Evolutionary conservation across 805 yeast species (phyloP).

Genomic region (Candida cerambycidarum): DNA sequence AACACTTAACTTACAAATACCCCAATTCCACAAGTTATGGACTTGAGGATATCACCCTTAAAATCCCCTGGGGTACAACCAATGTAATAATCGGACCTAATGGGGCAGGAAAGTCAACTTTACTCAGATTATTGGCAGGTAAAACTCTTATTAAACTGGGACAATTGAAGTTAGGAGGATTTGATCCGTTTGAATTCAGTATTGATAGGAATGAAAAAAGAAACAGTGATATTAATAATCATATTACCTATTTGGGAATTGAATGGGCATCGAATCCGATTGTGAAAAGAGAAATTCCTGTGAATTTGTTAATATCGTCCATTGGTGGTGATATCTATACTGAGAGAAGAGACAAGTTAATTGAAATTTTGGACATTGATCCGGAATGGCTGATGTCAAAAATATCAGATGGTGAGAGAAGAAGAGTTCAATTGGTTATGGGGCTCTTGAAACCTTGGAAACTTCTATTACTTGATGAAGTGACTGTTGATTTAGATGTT

Average conservation of each 20-base stretch:
- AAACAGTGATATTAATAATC: conserved; percentile 45
- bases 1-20: conserved; percentile 67
- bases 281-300: conserved; percentile 89
- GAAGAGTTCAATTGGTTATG: conserved; percentile 93
- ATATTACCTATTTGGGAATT: conserved; percentile 84
- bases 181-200: conserved; percentile 77
- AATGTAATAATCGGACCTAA: conserved; percentile 87
- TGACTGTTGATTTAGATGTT: conserved; percentile 94
- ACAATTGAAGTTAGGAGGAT: conserved; percentile 67
- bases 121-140: conserved; percentile 83
- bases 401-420: conserved; percentile 91
- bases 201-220: conserved; percentile 45
- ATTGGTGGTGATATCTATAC: conserved; percentile 68
- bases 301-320: conserved; percentile 70
- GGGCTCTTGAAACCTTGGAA: conserved; percentile 92
- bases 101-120: conserved; percentile 96
- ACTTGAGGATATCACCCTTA: conserved; percentile 58
- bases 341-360: conserved; percentile 73
- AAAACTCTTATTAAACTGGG: conserved; percentile 82
- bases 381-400: conserved; percentile 89
- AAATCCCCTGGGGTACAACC: conserved; percentile 69
- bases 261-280: conserved; percentile 96
- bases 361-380: conserved; percentile 81
- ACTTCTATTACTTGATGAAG: conserved; percentile 86
- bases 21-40: conserved; percentile 61